phyloP scores from a whole-genome alignment of 805 yeast species.

The Debaryomyces tyrocola region DNA sequence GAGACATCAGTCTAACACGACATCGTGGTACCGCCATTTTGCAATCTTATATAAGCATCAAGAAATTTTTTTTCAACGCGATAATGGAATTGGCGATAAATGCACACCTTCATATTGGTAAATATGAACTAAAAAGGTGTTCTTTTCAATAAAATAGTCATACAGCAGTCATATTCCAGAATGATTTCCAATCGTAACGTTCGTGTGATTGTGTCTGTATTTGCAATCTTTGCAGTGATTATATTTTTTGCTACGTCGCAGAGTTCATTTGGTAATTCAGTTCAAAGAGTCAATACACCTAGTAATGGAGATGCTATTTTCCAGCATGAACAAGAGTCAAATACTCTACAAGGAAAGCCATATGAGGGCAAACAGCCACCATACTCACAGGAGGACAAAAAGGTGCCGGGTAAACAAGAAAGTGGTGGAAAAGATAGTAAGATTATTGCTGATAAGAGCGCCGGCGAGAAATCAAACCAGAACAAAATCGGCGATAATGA shows the following conservation, averaged over 20 bases:
- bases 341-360: slow-evolving; percentile 33
- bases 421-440: slow-evolving; percentile 14
- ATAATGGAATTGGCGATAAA: too few species aligned
- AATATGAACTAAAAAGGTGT: too few species aligned
- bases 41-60: too few species aligned
- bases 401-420: slow-evolving; percentile 4
- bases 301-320: slow-evolving; percentile 20
- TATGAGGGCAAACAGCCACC: slow-evolving; percentile 31
- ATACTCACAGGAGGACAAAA: slow-evolving; percentile 19
- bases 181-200: slow-evolving; percentile 48
- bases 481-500: background rate
- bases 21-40: too few species aligned
- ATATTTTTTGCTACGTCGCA: slow-evolving; percentile 50
- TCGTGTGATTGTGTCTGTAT: slow-evolving; percentile 52
- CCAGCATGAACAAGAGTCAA: slow-evolving; percentile 16
- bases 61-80: too few species aligned
- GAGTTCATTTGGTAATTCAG: slow-evolving; percentile 28
- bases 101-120: too few species aligned
- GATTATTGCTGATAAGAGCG: slow-evolving; percentile 25
- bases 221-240: slow-evolving; percentile 51
- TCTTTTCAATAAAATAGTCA: too few species aligned
- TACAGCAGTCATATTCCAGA: background rate
- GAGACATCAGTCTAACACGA: too few species aligned
- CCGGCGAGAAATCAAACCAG: background rate
- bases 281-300: slow-evolving; percentile 31